These are phyloP conservation scores for Cryphonectria radicalis DNA, from an alignment of 2,329 filamentous ascomycete species.

Conservation along the genomic window DNA sequence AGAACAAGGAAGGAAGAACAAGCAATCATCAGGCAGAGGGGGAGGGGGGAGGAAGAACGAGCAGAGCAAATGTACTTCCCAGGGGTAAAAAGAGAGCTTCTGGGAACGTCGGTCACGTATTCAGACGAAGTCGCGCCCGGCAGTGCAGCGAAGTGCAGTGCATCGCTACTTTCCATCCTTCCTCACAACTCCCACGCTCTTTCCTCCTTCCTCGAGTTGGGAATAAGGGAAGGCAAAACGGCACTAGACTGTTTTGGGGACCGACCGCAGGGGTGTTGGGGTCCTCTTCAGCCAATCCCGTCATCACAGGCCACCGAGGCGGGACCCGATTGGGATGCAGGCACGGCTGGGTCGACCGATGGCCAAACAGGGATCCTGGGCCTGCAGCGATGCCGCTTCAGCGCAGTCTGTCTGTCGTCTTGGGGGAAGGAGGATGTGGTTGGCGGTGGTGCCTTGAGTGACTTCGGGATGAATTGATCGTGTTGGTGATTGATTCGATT, in stretches of 20 bases:
- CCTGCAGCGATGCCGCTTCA: neutral
- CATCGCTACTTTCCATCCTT: neutral
- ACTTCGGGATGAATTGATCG: neutral
- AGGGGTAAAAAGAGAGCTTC: neutral
- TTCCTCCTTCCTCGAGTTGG: neutral
- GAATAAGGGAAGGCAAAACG: neutral
- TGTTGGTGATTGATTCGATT: neutral
- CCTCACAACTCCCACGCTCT: neutral
- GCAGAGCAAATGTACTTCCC: neutral
- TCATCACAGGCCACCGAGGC: conserved; percentile 23
- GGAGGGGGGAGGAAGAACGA: no score
- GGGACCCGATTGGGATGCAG: conserved; percentile 12
- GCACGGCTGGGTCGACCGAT: conserved; percentile 1
- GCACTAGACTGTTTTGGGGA: conserved; percentile 25
- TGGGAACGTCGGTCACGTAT: conserved; percentile 6
- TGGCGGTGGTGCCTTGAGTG: neutral
- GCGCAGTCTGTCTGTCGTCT: neutral
- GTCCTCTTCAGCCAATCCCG: conserved; percentile 18
- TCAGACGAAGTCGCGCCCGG: conserved; percentile 1
- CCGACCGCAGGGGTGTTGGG: conserved; percentile 17
- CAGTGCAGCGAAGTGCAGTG: neutral
- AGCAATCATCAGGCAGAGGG: neutral
- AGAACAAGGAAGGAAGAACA: neutral
- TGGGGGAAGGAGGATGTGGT: neutral
- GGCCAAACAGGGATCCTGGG: neutral